Conservation (phyloP, 345 rosid genomes). For the Cardamine resedifolia region DNA sequence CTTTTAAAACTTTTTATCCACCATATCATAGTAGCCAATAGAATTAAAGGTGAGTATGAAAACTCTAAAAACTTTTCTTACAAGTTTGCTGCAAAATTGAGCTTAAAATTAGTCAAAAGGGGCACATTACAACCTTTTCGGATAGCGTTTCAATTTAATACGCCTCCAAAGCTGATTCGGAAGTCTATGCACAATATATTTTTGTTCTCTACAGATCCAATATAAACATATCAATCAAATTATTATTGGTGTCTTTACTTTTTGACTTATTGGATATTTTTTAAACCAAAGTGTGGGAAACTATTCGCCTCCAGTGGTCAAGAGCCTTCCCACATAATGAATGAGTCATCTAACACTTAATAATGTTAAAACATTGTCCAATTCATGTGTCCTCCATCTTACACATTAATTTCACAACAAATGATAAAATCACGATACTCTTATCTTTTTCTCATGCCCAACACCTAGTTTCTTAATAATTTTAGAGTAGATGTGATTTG, state of each 20-base stretch:
- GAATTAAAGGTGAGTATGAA: not conserved
- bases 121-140: constrained; percentile 5
- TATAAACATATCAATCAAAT: not conserved
- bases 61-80: not conserved
- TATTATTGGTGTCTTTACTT: not conserved
- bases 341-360: no score
- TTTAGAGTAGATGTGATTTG: not conserved
- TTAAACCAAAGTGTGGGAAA: not conserved
- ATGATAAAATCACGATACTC: no score
- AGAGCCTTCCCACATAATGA: no score
- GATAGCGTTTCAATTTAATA: constrained; percentile 13
- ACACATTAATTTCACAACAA: no score
- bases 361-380: no score
- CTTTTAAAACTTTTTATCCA: not conserved
- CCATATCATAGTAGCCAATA: not conserved
- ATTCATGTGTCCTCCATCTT: no score
- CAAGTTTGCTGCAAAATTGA: not conserved
- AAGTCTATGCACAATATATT: constrained; percentile 1
- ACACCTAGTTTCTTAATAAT: no score
- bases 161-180: constrained; percentile 17
- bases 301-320: no score
- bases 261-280: not conserved
- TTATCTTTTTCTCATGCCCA: no score
- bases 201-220: not conserved
- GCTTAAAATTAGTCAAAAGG: constrained; percentile 22